These are phyloP conservation scores for Adansonia grandidieri DNA, from an alignment of 441 rosid genomes.

Conservation along the genomic window DNA sequence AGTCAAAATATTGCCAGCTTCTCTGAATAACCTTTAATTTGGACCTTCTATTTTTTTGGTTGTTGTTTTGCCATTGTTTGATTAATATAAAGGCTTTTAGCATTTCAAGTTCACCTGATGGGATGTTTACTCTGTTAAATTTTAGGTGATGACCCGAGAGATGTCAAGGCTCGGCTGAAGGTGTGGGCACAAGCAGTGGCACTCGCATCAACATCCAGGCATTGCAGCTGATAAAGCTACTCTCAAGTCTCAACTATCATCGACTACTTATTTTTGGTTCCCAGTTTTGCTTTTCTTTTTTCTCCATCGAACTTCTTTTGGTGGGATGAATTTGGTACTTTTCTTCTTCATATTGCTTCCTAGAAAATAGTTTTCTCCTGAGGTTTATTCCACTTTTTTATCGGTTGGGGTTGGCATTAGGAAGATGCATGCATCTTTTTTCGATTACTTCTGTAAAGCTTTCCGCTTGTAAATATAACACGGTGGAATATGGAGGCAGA, in stretches of 20 bases:
- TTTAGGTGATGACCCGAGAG: conserved; percentile 90
- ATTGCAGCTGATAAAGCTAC: conserved; percentile 33
- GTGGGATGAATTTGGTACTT: not conserved
- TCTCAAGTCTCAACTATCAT: no score
- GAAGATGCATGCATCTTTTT: not conserved
- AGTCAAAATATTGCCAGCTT: conserved; percentile 21
- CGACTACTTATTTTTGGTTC: not conserved
- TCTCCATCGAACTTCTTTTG: not conserved
- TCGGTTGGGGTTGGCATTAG: conserved; percentile 8
- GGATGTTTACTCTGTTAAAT: not conserved
- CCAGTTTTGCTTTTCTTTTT: not conserved
- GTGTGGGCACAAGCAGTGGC: conserved; percentile 99
- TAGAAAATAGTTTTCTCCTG: not conserved
- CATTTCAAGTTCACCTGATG: conserved; percentile 6
- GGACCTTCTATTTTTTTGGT: not conserved
- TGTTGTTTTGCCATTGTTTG: not conserved
- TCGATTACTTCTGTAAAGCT: not conserved
- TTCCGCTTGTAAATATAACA: conserved; percentile 14
- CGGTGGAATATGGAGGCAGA: not conserved
- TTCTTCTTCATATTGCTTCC: conserved; percentile 28
- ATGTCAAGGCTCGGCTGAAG: conserved; percentile 91
- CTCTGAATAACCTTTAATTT: not conserved
- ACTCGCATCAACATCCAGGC: conserved; percentile 65
- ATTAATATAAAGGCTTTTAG: not conserved
- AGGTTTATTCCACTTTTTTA: not conserved